phyloP scores from a whole-genome alignment of 257 asterid genomes.

The Nemophila menziesii region DNA sequence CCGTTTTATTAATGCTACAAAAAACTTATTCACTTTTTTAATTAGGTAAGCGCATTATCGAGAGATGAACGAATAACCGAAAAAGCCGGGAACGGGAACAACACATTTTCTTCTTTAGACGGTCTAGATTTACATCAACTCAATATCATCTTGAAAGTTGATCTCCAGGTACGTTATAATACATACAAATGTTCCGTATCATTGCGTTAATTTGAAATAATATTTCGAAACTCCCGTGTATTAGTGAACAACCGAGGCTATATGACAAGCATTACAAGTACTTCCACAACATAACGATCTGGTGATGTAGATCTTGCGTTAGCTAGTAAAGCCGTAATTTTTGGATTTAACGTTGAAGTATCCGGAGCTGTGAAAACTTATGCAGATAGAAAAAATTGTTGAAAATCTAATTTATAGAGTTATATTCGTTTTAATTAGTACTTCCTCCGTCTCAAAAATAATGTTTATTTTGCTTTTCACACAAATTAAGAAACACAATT shows the following conservation, averaged over 20 bases:
- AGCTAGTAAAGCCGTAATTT: slow-evolving; percentile 77
- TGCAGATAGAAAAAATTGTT: slow-evolving; percentile 58
- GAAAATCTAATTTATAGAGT: slow-evolving; percentile 76
- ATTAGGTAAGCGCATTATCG: slow-evolving; percentile 86
- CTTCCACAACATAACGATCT: slow-evolving; percentile 83
- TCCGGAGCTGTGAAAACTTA: slow-evolving; percentile 81
- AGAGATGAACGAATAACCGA: slow-evolving; percentile 73
- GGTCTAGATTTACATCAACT: slow-evolving; percentile 93
- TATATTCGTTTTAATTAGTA: no score
- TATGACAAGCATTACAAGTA: slow-evolving; percentile 81
- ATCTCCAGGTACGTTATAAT: slow-evolving; percentile 99
- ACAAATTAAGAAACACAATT: no score
- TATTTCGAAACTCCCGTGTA: neutral
- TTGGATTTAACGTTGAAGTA: slow-evolving; percentile 73
- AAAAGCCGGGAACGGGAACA: slow-evolving; percentile 91
- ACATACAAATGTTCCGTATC: no score
- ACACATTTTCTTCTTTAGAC: slow-evolving; percentile 86
- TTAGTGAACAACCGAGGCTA: slow-evolving; percentile 91
- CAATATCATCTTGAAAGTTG: slow-evolving; percentile 86
- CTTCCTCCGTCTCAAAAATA: no score
- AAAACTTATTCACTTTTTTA: slow-evolving; percentile 17
- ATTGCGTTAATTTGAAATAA: neutral
- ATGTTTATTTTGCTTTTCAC: no score
- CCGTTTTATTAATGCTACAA: slow-evolving; percentile 5
- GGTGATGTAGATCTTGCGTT: slow-evolving; percentile 95